Base-by-base conservation (phyloP, 768 basidiomycete species). In the Leucogyrophana mollusca region DNA sequence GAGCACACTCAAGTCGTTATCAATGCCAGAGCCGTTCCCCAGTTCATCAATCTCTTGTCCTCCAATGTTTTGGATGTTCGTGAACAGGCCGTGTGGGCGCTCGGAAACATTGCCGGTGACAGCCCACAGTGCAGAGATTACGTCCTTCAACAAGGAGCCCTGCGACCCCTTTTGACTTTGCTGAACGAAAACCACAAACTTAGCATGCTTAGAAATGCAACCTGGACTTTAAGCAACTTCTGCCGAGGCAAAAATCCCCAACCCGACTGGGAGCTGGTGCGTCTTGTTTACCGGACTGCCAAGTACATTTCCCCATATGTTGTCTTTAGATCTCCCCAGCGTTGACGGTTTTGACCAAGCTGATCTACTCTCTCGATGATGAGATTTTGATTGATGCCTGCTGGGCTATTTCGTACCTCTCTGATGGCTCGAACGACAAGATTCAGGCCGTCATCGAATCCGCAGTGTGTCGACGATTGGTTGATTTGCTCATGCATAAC, bases 401-500 rank as follows among this genome's bases (percentile, higher is more conserved):
- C 77, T 99, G 96, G 96, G 96, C 96, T 21, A 95, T 99, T 67
- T 97, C 94, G 33, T 99, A 99, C 71, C 85, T 99, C 32, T 98
- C 95, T 2, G 96, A 99, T 65, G 96, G 96, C 40, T 90, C 94
- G 25, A 96, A 96, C 62, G 96, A 99, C 74, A 99, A 99, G 76
- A 99, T 99, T 49, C 96, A 99, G 68, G 96, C 96, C 24, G 96
- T 99, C 47, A 98, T 99, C 58, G 95, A 98, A 70, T 91, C 90
- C 16, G 96, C 95, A 23, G 95, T 99, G 39, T 96, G 94, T 73
- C 83, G 96, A 66, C 85, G 96, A 57, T 83, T 99, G 51, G 96
- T 99, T 25, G 96, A 99, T 63, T 79, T 99, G 35, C 83, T 99
- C 54, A 92, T 97, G 90, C 89, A 93, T 59, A 86, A 79, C 52